Evolutionary conservation across 2,329 filamentous ascomycete genomes (phyloP), one percentile per base, ranked within the genome.

Genomic region (Diaporthe humulicola): DNA sequence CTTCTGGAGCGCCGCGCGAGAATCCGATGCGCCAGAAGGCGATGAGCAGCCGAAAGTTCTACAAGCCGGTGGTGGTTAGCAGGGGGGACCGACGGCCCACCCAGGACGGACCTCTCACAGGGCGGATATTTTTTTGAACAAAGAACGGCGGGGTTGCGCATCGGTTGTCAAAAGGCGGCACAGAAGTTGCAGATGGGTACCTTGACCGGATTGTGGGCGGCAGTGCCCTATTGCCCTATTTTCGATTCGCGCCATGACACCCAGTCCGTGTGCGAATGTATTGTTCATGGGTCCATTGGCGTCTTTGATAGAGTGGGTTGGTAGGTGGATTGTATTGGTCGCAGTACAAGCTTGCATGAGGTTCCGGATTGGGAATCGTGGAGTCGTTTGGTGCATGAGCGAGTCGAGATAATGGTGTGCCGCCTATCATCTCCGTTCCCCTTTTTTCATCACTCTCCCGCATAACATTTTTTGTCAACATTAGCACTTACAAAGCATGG

Each of bases 281-380:
- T 54, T 64, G 57, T 66, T 71, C 66, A 52, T 52, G 64, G 71
- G 50, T 74, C 45, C 25, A 70, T 71, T 36, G 67, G 74, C 73
- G 72, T 74, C 61, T 56, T 56, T 72, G 54, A 69, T 76, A 76
- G 72, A 76, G 52, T 69, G 48, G 57, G 57, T 54, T 56, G 61
- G 10, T 52, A n/a, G 74, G 48, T 40, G n/a, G 70, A 60, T 45
- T 61, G 71, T 70, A 42, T 71, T 71, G 58, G 58, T 74, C 60
- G 71, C 67, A 74, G 70, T 57, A 74, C 71, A 74, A 70, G 57
- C 67, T 69, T 74, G 74, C 74, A 76, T 74, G 30, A 38, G 30
- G 38, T 54, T 56, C 69, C 45, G 72, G 67, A 28, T 48, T 60
- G 61, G 61, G 36, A 42, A 57, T 57, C 60, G 64, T 22, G 60